Evolutionary conservation across 1,284 basidiomycete genomes (phyloP), one percentile per base, ranked within the genome.

Genomic region (Boletus nobilissimus): DNA sequence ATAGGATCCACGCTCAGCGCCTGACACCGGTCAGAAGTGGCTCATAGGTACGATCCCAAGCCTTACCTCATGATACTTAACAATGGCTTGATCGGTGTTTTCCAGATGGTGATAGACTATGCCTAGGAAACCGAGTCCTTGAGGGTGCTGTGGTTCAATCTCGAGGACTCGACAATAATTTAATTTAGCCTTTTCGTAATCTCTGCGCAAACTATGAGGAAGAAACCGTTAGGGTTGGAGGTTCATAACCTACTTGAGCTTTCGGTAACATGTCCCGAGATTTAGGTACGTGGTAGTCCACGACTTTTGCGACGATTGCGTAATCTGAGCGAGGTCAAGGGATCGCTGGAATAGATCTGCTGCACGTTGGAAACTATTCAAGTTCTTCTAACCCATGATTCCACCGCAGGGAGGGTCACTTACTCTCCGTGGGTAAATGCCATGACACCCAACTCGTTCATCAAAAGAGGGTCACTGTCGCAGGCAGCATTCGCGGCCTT

Each of bases 391-490:
- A 71, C 74, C 72, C 36, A 34, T 75, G 46, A 73, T 74, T 64
- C 67, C 48, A 36, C 60, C 2, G 32, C 72, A 39, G 46, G 73
- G 54, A 77, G 51, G 46, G 79, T 73, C 19, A 91, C 94, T 85
- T 83, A 97, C 95, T 95, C 89, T 85, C 93, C 94, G 72, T 93
- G 94, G 82, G 96, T 95, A 86, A 95, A 99, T 8, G 94, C 94
- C 88, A 98, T 95, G 0, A 99, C 97, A 6, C 97, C 98, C 11
- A 95, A 89, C 87, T 99, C 98, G 84, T 99, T 99, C 72, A 95
- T 89, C 48, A 99, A 88, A 72, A 99, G 88, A 36, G 98, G 97
- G 85, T 99, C 98, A 7, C 92, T 91, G 74, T 94, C 90, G 84
- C 97, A 97, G 86, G 98, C 93, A 3, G 90, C 87, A 78, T 94